phyloP scores from a whole-genome alignment of 805 yeast genomes.

The Starmerella riodocensis region DNA sequence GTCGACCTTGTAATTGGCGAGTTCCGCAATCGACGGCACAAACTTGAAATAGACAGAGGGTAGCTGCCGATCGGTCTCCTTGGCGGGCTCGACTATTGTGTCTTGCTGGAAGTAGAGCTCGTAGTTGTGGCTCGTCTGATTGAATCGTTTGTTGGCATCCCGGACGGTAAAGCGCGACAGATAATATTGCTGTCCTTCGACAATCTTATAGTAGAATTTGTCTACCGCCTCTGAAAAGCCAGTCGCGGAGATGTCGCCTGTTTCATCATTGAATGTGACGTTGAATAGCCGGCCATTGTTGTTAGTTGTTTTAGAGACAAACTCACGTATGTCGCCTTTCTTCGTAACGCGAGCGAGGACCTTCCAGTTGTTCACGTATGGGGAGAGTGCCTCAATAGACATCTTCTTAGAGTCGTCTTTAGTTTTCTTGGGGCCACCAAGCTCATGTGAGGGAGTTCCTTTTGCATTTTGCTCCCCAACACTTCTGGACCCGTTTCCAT shows the following conservation, averaged over 20 bases:
- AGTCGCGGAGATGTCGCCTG: slow-evolving; percentile 92
- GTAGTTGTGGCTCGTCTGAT: slow-evolving; percentile 73
- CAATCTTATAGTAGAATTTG: slow-evolving; percentile 55
- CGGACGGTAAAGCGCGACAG: slow-evolving; percentile 72
- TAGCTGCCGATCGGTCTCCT: slow-evolving; percentile 36
- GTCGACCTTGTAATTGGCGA: slow-evolving; percentile 32
- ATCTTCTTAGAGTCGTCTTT: neutral
- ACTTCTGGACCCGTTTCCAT: neutral
- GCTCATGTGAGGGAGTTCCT: neutral
- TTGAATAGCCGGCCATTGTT: slow-evolving; percentile 83
- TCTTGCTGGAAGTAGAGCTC: slow-evolving; percentile 75
- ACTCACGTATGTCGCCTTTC: slow-evolving; percentile 77
- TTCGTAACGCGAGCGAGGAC: slow-evolving; percentile 83
- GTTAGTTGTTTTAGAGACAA: slow-evolving; percentile 35
- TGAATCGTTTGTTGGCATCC: slow-evolving; percentile 74
- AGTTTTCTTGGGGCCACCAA: neutral
- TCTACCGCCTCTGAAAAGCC: slow-evolving; percentile 84
- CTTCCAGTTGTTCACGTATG: slow-evolving; percentile 83
- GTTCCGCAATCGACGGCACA: slow-evolving; percentile 51
- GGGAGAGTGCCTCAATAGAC: slow-evolving; percentile 40
- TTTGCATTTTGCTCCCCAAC: neutral
- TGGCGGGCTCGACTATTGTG: slow-evolving; percentile 55
- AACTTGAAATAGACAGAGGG: slow-evolving; percentile 73
- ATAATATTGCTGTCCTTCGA: slow-evolving; percentile 82
- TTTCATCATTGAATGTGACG: slow-evolving; percentile 78